These are phyloP conservation scores for Graphilbum fragrans DNA, from an alignment of 2,329 filamentous ascomycete species.

Conservation along the genomic window DNA sequence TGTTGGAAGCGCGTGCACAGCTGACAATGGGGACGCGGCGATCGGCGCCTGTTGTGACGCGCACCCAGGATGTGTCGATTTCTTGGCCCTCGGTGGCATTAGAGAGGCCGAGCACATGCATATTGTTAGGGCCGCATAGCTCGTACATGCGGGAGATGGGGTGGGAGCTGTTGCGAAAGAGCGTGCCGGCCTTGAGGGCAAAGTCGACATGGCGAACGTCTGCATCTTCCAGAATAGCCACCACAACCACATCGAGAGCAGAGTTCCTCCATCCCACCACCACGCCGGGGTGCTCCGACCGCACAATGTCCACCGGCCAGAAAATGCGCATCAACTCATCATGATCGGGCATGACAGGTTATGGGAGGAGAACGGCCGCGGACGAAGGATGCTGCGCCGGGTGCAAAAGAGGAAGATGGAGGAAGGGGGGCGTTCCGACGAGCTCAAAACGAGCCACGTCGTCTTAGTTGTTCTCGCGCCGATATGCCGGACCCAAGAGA, in stretches of 20 bases:
- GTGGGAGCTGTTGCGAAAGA: conserved; percentile 74
- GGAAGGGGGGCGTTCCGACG: no score
- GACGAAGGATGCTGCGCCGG: conserved; percentile 11
- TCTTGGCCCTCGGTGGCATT: conserved; percentile 41
- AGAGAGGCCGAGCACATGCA: conserved; percentile 76
- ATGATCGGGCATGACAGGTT: conserved; percentile 51
- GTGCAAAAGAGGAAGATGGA: no score
- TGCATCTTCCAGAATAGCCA: conserved; percentile 80
- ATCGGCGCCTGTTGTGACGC: conserved; percentile 40
- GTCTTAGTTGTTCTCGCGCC: conserved; percentile 85
- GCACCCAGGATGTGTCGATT: conserved; percentile 55
- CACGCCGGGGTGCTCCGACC: conserved; percentile 63
- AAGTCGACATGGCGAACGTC: conserved; percentile 79
- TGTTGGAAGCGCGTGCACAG: conserved; percentile 57
- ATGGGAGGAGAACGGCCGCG: background rate
- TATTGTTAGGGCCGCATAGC: conserved; percentile 67
- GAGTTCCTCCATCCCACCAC: conserved; percentile 96
- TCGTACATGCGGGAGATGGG: conserved; percentile 70
- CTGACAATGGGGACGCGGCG: conserved; percentile 56
- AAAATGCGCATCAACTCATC: conserved; percentile 96
- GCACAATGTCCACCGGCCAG: conserved; percentile 81
- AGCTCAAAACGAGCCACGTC: conserved; percentile 80
- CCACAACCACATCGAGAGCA: conserved; percentile 76
- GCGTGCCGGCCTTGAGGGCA: conserved; percentile 69
- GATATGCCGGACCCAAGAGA: conserved; percentile 71